Evolutionary conservation across 2,329 filamentous ascomycete genomes (phyloP).

Genomic region (Daldinia sp.): DNA sequence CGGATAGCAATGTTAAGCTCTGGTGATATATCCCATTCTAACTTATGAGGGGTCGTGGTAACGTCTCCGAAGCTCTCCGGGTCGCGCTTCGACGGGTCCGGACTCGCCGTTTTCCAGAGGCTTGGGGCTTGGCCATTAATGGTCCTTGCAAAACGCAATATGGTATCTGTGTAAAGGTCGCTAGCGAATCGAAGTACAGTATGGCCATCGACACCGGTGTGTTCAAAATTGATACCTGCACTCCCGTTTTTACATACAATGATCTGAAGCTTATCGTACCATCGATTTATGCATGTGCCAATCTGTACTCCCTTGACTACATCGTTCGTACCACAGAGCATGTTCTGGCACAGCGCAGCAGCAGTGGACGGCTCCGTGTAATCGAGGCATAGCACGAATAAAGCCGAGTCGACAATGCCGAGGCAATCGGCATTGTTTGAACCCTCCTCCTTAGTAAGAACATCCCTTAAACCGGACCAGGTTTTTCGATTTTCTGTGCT

Average conservation of each 20-base stretch:
- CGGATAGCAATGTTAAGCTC: constrained; percentile 90
- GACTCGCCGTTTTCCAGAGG: constrained; percentile 88
- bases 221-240: constrained; percentile 98
- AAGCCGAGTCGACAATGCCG: constrained; percentile 91
- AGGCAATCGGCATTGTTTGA: constrained; percentile 97
- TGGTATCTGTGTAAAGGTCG: constrained; percentile 97
- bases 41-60: constrained; percentile 90
- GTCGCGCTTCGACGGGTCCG: constrained; percentile 91
- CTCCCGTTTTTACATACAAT: constrained; percentile 99
- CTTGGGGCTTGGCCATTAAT: constrained; percentile 95
- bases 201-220: constrained; percentile 96
- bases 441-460: constrained; percentile 82
- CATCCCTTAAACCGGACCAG: constrained; percentile 90
- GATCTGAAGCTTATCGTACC: constrained; percentile 99
- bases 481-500: constrained; percentile 96
- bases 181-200: constrained; percentile 96
- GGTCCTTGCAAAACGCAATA: constrained; percentile 90
- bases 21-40: constrained; percentile 97
- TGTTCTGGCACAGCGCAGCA: constrained; percentile 92
- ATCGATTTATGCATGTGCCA: constrained; percentile 96
- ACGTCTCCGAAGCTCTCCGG: constrained; percentile 92
- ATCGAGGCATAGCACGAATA: constrained; percentile 92
- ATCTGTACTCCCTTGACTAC: constrained; percentile 94
- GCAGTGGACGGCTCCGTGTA: constrained; percentile 85
- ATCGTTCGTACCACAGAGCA: constrained; percentile 95